phyloP scores from a whole-genome alignment of 306 rosid genomes.

The Datisca glomerata region DNA sequence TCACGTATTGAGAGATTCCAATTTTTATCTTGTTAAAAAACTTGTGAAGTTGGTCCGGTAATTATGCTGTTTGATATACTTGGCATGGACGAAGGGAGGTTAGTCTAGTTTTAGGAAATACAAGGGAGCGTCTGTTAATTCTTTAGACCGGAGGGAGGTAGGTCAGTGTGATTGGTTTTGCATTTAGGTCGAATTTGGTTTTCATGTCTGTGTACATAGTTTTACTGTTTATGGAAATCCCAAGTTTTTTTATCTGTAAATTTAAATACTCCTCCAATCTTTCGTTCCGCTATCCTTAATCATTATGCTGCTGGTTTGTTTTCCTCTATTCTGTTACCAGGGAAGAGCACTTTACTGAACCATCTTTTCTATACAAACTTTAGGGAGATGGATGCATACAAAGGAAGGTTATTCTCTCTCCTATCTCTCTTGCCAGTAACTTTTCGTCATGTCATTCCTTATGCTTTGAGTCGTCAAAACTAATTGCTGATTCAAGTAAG shows the following conservation, averaged over 20 bases:
- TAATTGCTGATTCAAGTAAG: slow-evolving; percentile 1
- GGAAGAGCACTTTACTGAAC: slow-evolving; percentile 89
- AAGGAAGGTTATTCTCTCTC: slow-evolving; percentile 61
- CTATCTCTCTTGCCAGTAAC: slow-evolving; percentile 2
- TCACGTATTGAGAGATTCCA: too few relatives aligned
- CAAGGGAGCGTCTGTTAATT: too few relatives aligned
- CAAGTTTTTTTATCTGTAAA: background rate
- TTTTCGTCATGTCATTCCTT: slow-evolving; percentile 17
- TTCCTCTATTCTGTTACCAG: slow-evolving; percentile 32
- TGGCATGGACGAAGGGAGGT: too few relatives aligned
- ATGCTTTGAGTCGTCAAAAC: background rate
- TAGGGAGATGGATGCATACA: slow-evolving; percentile 97
- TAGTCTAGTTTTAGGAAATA: too few relatives aligned
- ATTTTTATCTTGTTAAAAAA: too few relatives aligned
- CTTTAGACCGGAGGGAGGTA: too few relatives aligned
- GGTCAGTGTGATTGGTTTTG: too few relatives aligned
- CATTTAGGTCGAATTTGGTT: too few relatives aligned
- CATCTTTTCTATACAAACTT: slow-evolving; percentile 71
- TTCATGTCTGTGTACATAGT: background rate
- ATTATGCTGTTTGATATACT: too few relatives aligned
- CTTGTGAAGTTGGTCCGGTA: too few relatives aligned
- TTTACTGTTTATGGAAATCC: background rate
- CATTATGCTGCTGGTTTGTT: background rate
- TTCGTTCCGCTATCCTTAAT: background rate
- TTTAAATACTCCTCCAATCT: background rate